Evolutionary conservation across 768 basidiomycete species (phyloP), one percentile per base, ranked within the genome.

Genomic region (Mycena pura): DNA sequence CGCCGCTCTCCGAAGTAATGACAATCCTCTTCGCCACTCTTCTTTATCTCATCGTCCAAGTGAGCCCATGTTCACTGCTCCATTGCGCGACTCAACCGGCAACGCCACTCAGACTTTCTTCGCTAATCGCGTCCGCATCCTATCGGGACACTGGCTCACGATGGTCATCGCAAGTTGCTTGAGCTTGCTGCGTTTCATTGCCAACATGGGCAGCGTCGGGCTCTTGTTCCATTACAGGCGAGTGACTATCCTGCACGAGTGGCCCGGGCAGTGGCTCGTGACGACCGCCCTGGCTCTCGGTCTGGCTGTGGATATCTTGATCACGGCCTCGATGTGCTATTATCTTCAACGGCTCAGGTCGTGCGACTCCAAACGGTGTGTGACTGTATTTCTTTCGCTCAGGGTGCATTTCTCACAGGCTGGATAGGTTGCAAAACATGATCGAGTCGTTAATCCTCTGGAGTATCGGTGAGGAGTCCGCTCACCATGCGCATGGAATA

Each of bases 31-130:
- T 52, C 21, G 34, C 48, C 14, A 17, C 45, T 2, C 14, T 61
- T 3, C 25, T 61, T 11, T 28, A 34, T 15, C 17, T 29, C 1
- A 10, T 46, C 7, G 58, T 52, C 5, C 58, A 60, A 25, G 58
- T 52, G 6, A 29, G 27, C 28, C 17, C 17, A n/a, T n/a, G n/a
- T n/a, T n/a, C n/a, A n/a, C n/a, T n/a, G n/a, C n/a, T n/a, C n/a
- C n/a, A n/a, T n/a, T n/a, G n/a, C n/a, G n/a, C n/a, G n/a, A n/a
- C n/a, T n/a, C n/a, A n/a, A n/a, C n/a, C n/a, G n/a, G n/a, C n/a
- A n/a, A n/a, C n/a, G n/a, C n/a, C n/a, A n/a, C n/a, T n/a, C 28
- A 61, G 60, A 29, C 47, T 1, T 62, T 62, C 31, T 62, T 53
- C 31, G 60, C 60, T 3, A 28, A 34, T 10, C 44, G 60, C 0